A percentile compares a stretch with the other conserved stretches of the same genome.
Evolutionary conservation across 2,329 filamentous ascomycete genomes (phyloP).

Genomic region (Fusarium scirpi): DNA sequence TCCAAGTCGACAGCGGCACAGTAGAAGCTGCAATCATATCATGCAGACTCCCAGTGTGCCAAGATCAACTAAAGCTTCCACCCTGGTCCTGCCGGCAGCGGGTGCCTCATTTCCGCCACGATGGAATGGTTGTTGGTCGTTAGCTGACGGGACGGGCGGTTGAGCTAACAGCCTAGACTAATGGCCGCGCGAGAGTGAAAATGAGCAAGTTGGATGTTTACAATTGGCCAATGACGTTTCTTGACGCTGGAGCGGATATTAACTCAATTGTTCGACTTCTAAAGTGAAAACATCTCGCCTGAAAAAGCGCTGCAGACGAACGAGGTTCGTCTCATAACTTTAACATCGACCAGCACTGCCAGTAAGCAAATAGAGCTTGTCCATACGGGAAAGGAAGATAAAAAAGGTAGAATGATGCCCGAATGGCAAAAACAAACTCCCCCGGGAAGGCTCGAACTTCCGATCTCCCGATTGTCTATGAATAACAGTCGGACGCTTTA

Average conservation of each 20-base stretch:
- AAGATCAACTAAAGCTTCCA: background rate
- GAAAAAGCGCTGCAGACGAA: background rate
- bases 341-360: background rate
- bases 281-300: background rate
- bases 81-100: background rate
- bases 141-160: background rate
- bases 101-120: background rate
- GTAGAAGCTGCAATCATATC: background rate
- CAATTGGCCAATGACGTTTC: background rate
- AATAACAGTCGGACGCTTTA: constrained; percentile 45
- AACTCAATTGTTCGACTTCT: no score
- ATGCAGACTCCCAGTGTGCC: background rate
- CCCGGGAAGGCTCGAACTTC: constrained; percentile 49
- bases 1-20: background rate
- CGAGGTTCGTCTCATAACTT: background rate
- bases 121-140: background rate
- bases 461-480: constrained; percentile 47
- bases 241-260: background rate
- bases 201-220: background rate
- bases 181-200: background rate
- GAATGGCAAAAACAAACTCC: constrained; percentile 2
- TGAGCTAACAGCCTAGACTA: background rate
- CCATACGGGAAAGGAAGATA: accelerated
- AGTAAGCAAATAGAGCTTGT: background rate
- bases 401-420: accelerated